Conservation (phyloP, 345 rosid genomes). For the Cardiospermum halicacabum region DNA sequence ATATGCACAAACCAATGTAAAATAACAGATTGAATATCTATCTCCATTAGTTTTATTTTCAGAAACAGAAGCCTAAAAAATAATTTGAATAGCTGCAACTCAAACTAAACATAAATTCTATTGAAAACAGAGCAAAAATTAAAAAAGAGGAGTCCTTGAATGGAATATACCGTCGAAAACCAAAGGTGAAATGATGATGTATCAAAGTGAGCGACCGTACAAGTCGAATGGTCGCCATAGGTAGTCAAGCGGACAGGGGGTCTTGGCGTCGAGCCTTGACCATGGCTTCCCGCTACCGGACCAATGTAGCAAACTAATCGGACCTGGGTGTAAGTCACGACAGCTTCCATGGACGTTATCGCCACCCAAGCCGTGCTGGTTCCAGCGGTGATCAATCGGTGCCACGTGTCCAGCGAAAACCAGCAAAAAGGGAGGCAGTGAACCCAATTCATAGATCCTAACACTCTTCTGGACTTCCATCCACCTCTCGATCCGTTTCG, state of each 20-base stretch:
- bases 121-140: background rate
- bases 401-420: conserved; percentile 89
- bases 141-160: conserved; percentile 8
- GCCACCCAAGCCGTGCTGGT: conserved; percentile 94
- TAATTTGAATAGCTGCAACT: conserved; percentile 4
- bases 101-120: background rate
- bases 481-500: conserved; percentile 83
- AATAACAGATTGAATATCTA: conserved; percentile 15
- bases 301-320: conserved; percentile 95
- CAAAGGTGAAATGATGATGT: conserved; percentile 13
- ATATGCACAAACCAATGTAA: background rate
- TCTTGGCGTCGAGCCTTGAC: conserved; percentile 76
- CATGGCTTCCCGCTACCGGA: conserved; percentile 99
- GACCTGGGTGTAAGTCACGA: conserved; percentile 83
- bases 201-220: conserved; percentile 54
- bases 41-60: conserved; percentile 16
- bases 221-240: conserved; percentile 88
- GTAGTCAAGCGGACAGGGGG: conserved; percentile 76
- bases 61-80: conserved; percentile 11
- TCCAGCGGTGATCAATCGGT: conserved; percentile 93
- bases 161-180: conserved; percentile 27
- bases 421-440: conserved; percentile 82
- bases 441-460: conserved; percentile 89
- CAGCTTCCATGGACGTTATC: conserved; percentile 93
- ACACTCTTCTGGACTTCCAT: conserved; percentile 91